Percentiles rank a stretch among this genome's conserved stretches.
phyloP scores from a whole-genome alignment of 2,329 filamentous ascomycete genomes.

The Cladosporium colombiae region DNA sequence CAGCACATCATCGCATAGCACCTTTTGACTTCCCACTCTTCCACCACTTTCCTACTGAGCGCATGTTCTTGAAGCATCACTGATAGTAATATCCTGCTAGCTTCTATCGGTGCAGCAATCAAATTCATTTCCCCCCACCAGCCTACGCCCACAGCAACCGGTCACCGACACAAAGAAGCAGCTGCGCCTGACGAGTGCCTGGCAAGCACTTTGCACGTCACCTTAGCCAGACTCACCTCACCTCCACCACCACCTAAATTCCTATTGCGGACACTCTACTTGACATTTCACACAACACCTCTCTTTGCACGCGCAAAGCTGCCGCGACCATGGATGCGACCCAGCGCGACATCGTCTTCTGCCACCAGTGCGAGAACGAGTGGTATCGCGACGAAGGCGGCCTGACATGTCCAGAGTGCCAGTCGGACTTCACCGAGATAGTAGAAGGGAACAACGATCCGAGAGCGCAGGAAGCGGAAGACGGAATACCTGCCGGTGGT shows the following conservation, averaged over 20 bases:
- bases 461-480: slow-evolving; percentile 23
- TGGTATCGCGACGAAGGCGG: slow-evolving; percentile 75
- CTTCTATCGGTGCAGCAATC: not conserved
- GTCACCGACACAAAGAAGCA: slow-evolving; percentile 12
- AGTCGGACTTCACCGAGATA: slow-evolving; percentile 80
- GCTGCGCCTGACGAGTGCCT: not conserved
- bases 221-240: not conserved
- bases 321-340: slow-evolving; percentile 3
- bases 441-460: slow-evolving; percentile 39
- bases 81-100: slow-evolving; percentile 3
- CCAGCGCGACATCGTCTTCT: slow-evolving; percentile 71
- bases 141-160: not conserved
- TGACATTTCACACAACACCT: not conserved
- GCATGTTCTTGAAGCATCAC: not conserved
- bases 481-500: slow-evolving; percentile 29
- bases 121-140: not conserved
- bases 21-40: not conserved
- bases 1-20: not conserved
- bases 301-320: not conserved
- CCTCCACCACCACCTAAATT: not conserved
- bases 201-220: slow-evolving; percentile 3
- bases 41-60: not conserved
- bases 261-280: not conserved
- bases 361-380: slow-evolving; percentile 76
- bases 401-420: slow-evolving; percentile 74